Evolutionary conservation across 768 basidiomycete genomes (phyloP).

Genomic region (Boletales sp.): DNA sequence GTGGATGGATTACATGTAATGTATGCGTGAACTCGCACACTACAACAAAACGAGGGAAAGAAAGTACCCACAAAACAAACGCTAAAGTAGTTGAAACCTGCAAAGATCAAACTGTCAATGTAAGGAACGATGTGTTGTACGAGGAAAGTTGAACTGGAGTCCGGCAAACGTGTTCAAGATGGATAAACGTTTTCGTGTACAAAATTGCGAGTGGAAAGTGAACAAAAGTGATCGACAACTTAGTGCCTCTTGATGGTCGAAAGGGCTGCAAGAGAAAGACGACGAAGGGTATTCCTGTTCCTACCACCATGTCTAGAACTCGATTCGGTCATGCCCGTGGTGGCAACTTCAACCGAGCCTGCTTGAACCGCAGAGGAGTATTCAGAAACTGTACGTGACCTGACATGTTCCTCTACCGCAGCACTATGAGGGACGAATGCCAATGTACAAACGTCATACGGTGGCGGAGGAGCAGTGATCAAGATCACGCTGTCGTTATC

Average conservation of each 20-base stretch:
- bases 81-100: background rate
- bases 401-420: slow-evolving; percentile 4
- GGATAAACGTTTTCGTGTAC: slow-evolving; percentile 1
- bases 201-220: slow-evolving; percentile 1
- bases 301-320: slow-evolving; percentile 12
- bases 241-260: slow-evolving; percentile 28
- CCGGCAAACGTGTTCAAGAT: slow-evolving; percentile 4
- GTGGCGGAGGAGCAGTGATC: slow-evolving; percentile 28
- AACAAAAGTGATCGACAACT: background rate
- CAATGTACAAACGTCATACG: slow-evolving; percentile 15
- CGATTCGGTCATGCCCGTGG: slow-evolving; percentile 6
- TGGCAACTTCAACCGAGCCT: slow-evolving; percentile 7
- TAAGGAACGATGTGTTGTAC: slow-evolving; percentile 6
- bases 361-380: slow-evolving; percentile 19
- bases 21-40: background rate
- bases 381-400: slow-evolving; percentile 21
- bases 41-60: slow-evolving; percentile 21
- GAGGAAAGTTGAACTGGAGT: background rate
- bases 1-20: background rate
- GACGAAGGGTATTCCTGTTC: slow-evolving; percentile 23
- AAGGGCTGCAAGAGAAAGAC: slow-evolving; percentile 30
- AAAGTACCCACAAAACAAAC: background rate
- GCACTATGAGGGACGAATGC: slow-evolving; percentile 4
- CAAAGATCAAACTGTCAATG: background rate
- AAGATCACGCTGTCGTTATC: slow-evolving; percentile 28